Base-by-base conservation (phyloP, 75 land plant genomes). In the Sequoia sempervirens region DNA sequence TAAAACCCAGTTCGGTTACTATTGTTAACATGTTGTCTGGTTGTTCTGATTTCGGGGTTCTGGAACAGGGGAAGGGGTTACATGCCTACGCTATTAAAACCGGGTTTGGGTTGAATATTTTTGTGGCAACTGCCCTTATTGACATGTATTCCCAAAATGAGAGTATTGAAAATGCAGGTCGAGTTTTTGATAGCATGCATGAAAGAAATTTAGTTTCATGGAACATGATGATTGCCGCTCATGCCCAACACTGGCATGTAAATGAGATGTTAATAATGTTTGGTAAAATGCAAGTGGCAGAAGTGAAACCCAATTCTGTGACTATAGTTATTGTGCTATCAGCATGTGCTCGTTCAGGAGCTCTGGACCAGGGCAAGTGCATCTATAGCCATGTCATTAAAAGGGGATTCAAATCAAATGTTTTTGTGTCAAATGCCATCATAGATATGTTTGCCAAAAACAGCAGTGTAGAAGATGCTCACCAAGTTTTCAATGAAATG, bases 1-100 rank as follows among this genome's bases (percentile, higher is more conserved):
- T 46, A 72, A 73, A 38, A 40, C 70, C 83, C 20, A 91, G 89
- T 81, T 84, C 85, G 20, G 78, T 81, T 70, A 93, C 88, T n/a
- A 87, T 84, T 64, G 90, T 89, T 1, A 89, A 87, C 79, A 43
- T 88, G 18, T 38, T 93, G n/a, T 23, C 26, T 23, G 26, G 14
- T 2, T 7, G 36, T 13, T 30, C 73, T 32, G 37, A 37, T 11
- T 61, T 23, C 5, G n/a, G 66, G 26, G 66, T 26, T 56, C 23
- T 61, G 66, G 66, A 61, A 61, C 66, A 61, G 66, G 66, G 26
- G 28, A 20, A 61, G 66, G 66, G 73, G 36, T 70, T 70, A 37
- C 73, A 30, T 30, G 73, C 26, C 15, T 30, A 30, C 30, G 4
- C 4, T 32, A 70, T 32, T 70, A 70, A 70, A 70, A 28, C n/a